phyloP scores from a whole-genome alignment of 768 basidiomycete species.

The Pleurotus giganteus region DNA sequence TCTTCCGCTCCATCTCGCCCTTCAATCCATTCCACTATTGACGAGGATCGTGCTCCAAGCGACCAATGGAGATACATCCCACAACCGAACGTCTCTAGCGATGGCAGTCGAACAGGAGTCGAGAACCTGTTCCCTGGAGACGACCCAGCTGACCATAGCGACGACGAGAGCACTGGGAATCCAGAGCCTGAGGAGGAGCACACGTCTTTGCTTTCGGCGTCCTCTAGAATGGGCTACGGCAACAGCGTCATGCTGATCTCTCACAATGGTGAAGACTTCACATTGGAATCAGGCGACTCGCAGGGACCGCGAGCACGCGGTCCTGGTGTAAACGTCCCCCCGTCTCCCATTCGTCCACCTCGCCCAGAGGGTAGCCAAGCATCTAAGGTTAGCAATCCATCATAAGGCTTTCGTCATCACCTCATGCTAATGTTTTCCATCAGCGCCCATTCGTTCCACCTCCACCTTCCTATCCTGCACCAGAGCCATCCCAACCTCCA shows the following conservation, averaged over 20 bases:
- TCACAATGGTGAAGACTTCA: constrained; percentile 13
- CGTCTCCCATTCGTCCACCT: constrained; percentile 19
- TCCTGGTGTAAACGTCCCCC: constrained; percentile 16
- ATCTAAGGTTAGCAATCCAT: neutral
- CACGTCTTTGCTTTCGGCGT: constrained; percentile 6
- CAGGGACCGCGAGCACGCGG: constrained; percentile 7
- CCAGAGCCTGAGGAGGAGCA: constrained; percentile 9
- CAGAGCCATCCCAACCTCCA: neutral
- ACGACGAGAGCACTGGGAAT: neutral
- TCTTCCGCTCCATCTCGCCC: constrained; percentile 3
- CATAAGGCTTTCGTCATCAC: neutral
- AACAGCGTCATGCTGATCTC: constrained; percentile 18
- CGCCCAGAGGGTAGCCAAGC: neutral
- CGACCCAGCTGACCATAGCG: constrained; percentile 1
- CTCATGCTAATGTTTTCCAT: neutral
- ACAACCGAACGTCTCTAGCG: neutral
- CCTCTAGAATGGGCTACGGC: constrained; percentile 1
- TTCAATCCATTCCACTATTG: neutral
- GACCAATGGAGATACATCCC: constrained; percentile 9
- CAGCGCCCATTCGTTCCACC: constrained; percentile 4
- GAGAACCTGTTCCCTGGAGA: constrained; percentile 5
- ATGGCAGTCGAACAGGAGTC: constrained; percentile 1
- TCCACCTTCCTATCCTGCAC: constrained; percentile 2
- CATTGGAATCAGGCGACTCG: constrained; percentile 16
- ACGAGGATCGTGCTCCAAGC: neutral